Evolutionary conservation across 371 early-diverging fungal species (phyloP).

Genomic region (Rhizopus delemar): DNA sequence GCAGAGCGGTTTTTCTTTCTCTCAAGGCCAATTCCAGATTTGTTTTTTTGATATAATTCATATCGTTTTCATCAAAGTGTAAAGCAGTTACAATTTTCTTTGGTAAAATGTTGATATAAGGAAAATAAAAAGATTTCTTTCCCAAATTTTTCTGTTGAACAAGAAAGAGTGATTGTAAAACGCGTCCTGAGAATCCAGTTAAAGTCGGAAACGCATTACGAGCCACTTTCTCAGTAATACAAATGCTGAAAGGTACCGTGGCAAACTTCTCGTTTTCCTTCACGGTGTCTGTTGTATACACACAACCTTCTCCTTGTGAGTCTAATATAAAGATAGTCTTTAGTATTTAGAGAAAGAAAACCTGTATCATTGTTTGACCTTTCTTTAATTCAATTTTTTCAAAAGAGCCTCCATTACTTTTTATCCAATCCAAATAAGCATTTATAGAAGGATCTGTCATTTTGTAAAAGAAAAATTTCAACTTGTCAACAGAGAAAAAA

Average conservation of each 20-base stretch:
- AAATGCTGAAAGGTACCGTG: conserved; percentile 43
- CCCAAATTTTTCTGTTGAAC: conserved; percentile 38
- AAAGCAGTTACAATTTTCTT: conserved; percentile 47
- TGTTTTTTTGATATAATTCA: conserved; percentile 51
- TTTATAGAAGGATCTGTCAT: conserved; percentile 17
- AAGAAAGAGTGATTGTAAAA: conserved; percentile 41
- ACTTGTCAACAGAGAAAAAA: background rate
- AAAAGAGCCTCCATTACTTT: conserved; percentile 39
- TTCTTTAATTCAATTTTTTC: conserved; percentile 42
- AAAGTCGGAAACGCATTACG: conserved; percentile 39
- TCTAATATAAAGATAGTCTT: conserved; percentile 16
- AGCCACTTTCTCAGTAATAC: conserved; percentile 48
- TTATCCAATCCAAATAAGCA: conserved; percentile 40
- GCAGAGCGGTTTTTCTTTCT: conserved; percentile 38
- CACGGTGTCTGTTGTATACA: conserved; percentile 39
- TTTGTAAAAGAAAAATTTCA: background rate
- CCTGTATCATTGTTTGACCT: conserved; percentile 22
- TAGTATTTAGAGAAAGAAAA: background rate
- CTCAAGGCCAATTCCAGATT: conserved; percentile 44
- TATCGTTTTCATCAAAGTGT: conserved; percentile 46
- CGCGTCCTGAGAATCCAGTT: conserved; percentile 34
- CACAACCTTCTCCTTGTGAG: conserved; percentile 42
- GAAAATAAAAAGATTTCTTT: conserved; percentile 47
- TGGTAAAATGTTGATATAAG: conserved; percentile 55
- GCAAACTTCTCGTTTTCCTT: conserved; percentile 33